Conservation (phyloP, 73 alveolate genomes). For the Halteria grandinella region DNA sequence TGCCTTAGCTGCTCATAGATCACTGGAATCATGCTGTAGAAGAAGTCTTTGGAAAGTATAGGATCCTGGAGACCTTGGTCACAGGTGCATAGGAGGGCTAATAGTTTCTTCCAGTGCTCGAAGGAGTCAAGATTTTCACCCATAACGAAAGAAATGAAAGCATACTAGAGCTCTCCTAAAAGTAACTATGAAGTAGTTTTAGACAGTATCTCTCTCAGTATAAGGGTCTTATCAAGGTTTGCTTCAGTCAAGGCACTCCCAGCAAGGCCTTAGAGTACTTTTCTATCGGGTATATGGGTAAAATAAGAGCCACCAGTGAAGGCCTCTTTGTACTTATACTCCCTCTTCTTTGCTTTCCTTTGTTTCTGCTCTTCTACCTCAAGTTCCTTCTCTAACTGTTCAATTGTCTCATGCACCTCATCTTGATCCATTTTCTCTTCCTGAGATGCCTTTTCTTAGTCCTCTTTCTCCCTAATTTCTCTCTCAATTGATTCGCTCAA, state of each 20-base stretch:
- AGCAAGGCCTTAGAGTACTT: conserved; percentile 33
- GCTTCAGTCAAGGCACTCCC: conserved; percentile 54
- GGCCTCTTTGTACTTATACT: conserved; percentile 63
- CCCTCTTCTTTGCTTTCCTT: conserved; percentile 46
- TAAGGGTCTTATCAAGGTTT: conserved; percentile 65
- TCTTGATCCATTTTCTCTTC: background rate
- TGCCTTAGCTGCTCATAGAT: conserved; percentile 45
- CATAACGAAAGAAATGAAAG: conserved; percentile 66
- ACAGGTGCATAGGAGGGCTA: conserved; percentile 38
- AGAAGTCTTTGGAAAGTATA: conserved; percentile 15
- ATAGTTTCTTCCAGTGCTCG: conserved; percentile 71
- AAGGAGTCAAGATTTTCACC: conserved; percentile 65
- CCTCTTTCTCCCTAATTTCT: conserved; percentile 19
- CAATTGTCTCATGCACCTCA: conserved; percentile 35
- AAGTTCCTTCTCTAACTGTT: conserved; percentile 36
- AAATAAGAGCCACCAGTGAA: conserved; percentile 46
- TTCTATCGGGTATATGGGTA: conserved; percentile 50
- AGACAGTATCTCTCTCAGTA: too few species aligned
- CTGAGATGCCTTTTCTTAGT: background rate
- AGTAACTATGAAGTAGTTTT: background rate
- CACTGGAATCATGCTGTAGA: conserved; percentile 55
- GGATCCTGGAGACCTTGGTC: conserved; percentile 49
- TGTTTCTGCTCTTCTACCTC: conserved; percentile 48
- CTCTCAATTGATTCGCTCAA: conserved; percentile 44
- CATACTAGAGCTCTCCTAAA: conserved; percentile 72